phyloP scores from a whole-genome alignment of 1,139 yeast species.

The Kodamaea fungicola region DNA sequence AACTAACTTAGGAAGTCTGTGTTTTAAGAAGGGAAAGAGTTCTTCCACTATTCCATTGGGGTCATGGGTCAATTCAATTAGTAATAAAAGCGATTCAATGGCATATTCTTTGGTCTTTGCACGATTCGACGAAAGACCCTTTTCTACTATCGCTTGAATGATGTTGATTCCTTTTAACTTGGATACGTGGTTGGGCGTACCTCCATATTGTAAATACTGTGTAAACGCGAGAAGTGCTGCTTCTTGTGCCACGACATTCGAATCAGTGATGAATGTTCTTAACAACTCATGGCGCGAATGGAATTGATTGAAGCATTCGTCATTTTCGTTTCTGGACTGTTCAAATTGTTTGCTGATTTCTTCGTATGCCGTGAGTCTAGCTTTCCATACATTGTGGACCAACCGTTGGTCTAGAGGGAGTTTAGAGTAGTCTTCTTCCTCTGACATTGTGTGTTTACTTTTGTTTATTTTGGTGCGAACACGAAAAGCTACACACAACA shows the following conservation, averaged over 20 bases:
- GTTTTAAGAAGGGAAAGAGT: conserved; percentile 57
- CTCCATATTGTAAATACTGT: conserved; percentile 61
- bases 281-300: conserved; percentile 47
- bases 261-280: conserved; percentile 63
- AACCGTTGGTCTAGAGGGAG: conserved; percentile 67
- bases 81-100: conserved; percentile 55
- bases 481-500: not conserved
- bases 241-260: conserved; percentile 92
- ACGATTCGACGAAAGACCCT: conserved; percentile 74
- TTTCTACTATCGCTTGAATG: conserved; percentile 66
- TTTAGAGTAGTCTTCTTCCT: conserved; percentile 57
- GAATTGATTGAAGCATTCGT: conserved; percentile 50
- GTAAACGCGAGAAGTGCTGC: conserved; percentile 60
- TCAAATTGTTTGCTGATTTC: conserved; percentile 56
- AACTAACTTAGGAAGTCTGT: conserved; percentile 75
- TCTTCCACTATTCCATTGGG: conserved; percentile 69
- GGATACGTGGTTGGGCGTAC: conserved; percentile 32
- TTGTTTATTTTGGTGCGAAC: conserved; percentile 1
- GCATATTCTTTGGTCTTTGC: conserved; percentile 71
- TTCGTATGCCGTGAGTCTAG: conserved; percentile 74
- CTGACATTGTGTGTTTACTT: conserved; percentile 18
- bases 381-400: conserved; percentile 86
- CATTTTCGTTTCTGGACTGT: conserved; percentile 52
- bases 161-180: conserved; percentile 39
- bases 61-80: conserved; percentile 58